Percentiles rank a stretch among this genome's conserved stretches.
Conservation (phyloP, 257 asterid species). For the Fraxinus anomala region DNA sequence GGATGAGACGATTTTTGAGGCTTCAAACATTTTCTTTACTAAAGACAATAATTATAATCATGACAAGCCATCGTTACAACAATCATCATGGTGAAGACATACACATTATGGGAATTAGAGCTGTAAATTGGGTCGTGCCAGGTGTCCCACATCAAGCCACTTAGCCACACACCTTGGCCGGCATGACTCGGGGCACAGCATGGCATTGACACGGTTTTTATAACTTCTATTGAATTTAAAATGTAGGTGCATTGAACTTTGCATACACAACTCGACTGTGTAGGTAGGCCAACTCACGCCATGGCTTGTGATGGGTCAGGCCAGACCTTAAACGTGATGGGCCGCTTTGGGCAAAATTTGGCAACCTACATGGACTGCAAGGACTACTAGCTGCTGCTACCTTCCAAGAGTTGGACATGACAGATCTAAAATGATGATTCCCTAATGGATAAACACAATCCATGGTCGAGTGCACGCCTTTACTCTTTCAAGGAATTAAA, state of each 20-base stretch:
- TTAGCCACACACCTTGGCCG: neutral
- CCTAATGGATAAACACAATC: neutral
- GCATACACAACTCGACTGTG: neutral
- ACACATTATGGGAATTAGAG: neutral
- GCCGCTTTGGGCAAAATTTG: neutral
- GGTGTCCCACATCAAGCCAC: neutral
- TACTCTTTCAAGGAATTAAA: neutral
- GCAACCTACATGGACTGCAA: neutral
- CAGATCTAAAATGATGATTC: neutral
- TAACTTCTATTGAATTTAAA: neutral
- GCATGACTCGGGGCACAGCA: neutral
- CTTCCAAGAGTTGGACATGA: neutral
- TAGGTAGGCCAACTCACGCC: neutral
- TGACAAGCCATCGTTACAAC: neutral
- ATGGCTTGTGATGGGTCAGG: neutral
- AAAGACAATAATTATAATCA: neutral
- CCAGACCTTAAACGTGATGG: neutral
- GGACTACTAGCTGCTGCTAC: neutral
- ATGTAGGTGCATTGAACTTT: neutral
- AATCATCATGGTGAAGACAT: neutral
- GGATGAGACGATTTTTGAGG: neutral
- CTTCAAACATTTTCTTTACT: neutral
- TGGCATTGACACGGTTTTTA: neutral
- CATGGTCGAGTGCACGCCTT: neutral
- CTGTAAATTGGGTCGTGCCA: neutral